A percentile compares a stretch with the other conserved stretches of the same genome.
phyloP scores from a whole-genome alignment of 257 asterid genomes.

The Lavandula angustifolia region DNA sequence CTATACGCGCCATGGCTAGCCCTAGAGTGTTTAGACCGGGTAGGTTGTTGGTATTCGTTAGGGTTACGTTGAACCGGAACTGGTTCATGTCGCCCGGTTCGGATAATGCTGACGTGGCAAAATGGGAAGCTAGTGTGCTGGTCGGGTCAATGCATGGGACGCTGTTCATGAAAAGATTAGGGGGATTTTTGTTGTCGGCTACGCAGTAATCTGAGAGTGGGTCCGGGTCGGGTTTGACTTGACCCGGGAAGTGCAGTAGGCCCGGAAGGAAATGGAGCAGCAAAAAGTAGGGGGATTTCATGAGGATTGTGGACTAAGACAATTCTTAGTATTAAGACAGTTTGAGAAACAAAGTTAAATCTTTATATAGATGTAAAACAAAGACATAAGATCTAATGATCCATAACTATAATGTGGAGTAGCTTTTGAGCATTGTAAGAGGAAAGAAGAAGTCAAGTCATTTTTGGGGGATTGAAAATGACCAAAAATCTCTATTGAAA shows the following conservation, averaged over 20 bases:
- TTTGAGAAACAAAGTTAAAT: not conserved
- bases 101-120: constrained; percentile 59
- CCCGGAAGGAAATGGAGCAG: constrained; percentile 31
- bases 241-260: constrained; percentile 26
- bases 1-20: constrained; percentile 56
- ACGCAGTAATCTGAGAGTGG: constrained; percentile 65
- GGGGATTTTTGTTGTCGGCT: constrained; percentile 37
- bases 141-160: constrained; percentile 60
- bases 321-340: not conserved
- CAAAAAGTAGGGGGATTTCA: constrained; percentile 32
- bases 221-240: constrained; percentile 45
- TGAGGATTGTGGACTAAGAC: not conserved
- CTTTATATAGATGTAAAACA: constrained; percentile 23
- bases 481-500: constrained; percentile 19
- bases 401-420: constrained; percentile 32
- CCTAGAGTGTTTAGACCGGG: constrained; percentile 67
- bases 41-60: constrained; percentile 32
- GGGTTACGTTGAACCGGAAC: constrained; percentile 46
- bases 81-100: constrained; percentile 42
- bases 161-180: constrained; percentile 35
- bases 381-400: not conserved
- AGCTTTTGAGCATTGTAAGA: constrained; percentile 58
- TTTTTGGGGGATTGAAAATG: constrained; percentile 28
- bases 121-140: constrained; percentile 41
- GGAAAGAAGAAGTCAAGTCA: constrained; percentile 36